These are phyloP conservation scores for Cryphonectria carpinicola DNA, from an alignment of 2,329 filamentous ascomycete species.

Conservation along the genomic window DNA sequence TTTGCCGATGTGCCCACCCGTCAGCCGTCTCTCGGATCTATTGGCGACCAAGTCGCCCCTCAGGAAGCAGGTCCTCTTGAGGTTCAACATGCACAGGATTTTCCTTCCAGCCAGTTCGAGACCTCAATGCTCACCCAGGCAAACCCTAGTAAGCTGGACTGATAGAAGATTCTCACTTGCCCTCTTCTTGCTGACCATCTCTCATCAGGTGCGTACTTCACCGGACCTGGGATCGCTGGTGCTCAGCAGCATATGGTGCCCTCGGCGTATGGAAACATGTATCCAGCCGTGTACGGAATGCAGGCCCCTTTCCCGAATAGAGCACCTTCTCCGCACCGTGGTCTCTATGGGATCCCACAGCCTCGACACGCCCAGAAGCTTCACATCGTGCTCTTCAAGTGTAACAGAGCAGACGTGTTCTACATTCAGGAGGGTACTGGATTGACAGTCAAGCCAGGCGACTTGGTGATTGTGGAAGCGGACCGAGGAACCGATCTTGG, in stretches of 20 bases:
- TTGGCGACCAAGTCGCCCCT: conserved; percentile 54
- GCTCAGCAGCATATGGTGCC: conserved; percentile 44
- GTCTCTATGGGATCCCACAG: conserved; percentile 63
- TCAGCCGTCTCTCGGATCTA: conserved; percentile 65
- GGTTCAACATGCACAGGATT: conserved; percentile 48
- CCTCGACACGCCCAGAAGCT: conserved; percentile 71
- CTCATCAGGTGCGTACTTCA: conserved; percentile 45
- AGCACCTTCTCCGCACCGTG: conserved; percentile 64
- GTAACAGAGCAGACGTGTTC: conserved; percentile 91
- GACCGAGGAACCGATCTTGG: conserved; percentile 95
- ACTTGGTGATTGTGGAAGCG: conserved; percentile 95
- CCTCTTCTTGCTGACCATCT: conserved; percentile 33
- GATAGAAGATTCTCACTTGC: conserved; percentile 34
- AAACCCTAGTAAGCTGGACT: conserved; percentile 36
- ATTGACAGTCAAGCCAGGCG: conserved; percentile 84
- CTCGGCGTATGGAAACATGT: conserved; percentile 47
- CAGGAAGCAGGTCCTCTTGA: conserved; percentile 54
- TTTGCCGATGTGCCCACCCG: conserved; percentile 71
- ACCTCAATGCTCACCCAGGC: conserved; percentile 38
- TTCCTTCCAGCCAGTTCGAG: conserved; percentile 45
- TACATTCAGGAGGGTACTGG: conserved; percentile 97
- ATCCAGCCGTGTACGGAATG: conserved; percentile 51
- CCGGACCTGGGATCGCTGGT: conserved; percentile 37
- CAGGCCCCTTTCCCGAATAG: conserved; percentile 52
- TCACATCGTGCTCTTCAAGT: conserved; percentile 96